These are phyloP conservation scores for Discostella pseudostelligera DNA, from an alignment of 108 stramenopile genomes.

Conservation along the genomic window DNA sequence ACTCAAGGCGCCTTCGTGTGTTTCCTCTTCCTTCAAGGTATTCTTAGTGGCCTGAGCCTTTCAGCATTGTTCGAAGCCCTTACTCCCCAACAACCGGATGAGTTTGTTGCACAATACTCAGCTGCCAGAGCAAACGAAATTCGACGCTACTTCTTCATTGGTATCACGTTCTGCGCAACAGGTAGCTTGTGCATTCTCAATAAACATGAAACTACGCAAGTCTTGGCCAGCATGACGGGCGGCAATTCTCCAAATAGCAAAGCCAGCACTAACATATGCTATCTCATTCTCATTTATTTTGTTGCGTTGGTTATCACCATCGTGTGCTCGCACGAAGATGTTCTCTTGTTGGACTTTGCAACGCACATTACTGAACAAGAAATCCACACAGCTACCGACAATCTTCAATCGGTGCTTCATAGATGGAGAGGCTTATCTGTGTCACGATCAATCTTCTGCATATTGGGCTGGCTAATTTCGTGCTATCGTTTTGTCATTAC, in stretches of 20 bases:
- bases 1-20: constrained; percentile 2
- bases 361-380: background rate
- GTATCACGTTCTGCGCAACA: constrained; percentile 5
- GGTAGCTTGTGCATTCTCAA: constrained; percentile 14
- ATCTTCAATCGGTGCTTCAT: constrained; percentile 1
- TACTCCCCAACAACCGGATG: background rate
- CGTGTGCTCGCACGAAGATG: constrained; percentile 8
- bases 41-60: constrained; percentile 6
- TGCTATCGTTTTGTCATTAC: constrained; percentile 11
- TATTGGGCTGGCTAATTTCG: constrained; percentile 7
- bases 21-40: constrained; percentile 13
- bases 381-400: background rate
- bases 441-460: constrained; percentile 3
- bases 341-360: background rate
- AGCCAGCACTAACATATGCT: background rate
- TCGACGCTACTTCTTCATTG: constrained; percentile 8
- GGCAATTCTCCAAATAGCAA: background rate
- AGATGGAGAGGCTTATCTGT: constrained; percentile 13
- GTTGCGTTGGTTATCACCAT: constrained; percentile 10
- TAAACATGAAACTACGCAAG: background rate
- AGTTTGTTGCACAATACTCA: constrained; percentile 4
- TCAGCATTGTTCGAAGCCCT: constrained; percentile 10
- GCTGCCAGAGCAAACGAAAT: constrained; percentile 3
- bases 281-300: constrained; percentile 2
- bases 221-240: background rate